Base-by-base conservation (phyloP, 1,284 basidiomycete genomes). In the Naganishia albida region DNA sequence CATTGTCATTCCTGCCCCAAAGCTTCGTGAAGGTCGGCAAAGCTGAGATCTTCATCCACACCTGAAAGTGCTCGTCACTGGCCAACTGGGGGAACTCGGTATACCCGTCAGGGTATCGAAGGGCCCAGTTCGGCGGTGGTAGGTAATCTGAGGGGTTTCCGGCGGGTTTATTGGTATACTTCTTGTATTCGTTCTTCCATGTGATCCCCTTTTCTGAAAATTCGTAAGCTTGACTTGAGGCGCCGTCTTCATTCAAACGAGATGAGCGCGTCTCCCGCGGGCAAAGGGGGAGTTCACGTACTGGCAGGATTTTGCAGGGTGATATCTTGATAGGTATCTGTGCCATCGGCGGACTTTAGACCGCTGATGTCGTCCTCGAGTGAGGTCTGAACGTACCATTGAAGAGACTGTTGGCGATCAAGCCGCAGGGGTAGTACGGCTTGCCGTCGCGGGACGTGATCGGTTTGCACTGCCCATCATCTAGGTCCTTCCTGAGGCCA, bases 21-120 rank as follows among this genome's bases (percentile, higher is more conserved):
- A 98, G 82, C 80, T 98, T 98, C 49, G 92, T 87, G 81, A 99
- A 99, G 0, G 94, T 97, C 0, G 96, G 95, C 63, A 99, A 81
- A 25, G 94, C 95, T 0, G 96, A 92, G 1, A 93, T 95, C 67
- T 95, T 87, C 96, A 99, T 99, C 96, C 96, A 99, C 72, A 98
- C 94, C 80, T 97, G 93, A 82, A 99, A 98, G 75, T 93, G 94
- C 78, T 99, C 91, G 76, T 99, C 87, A 1, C 78, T 74, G 60
- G 82, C 81, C 39, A 98, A 82, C 74, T 97, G 82, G 13, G 92
- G 94, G 40, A 90, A 85, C n/a, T 83, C 83, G 3, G 85, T 86
- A 81, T 98, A 98, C 62, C 85, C 85, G 69, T 90, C 77, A 0
- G 90, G 90, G 80, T 83, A 97, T 62, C 82, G 83, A 38, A 78